Evolutionary conservation across 805 yeast species (phyloP).

Genomic region (Metschnikowia lunata): DNA sequence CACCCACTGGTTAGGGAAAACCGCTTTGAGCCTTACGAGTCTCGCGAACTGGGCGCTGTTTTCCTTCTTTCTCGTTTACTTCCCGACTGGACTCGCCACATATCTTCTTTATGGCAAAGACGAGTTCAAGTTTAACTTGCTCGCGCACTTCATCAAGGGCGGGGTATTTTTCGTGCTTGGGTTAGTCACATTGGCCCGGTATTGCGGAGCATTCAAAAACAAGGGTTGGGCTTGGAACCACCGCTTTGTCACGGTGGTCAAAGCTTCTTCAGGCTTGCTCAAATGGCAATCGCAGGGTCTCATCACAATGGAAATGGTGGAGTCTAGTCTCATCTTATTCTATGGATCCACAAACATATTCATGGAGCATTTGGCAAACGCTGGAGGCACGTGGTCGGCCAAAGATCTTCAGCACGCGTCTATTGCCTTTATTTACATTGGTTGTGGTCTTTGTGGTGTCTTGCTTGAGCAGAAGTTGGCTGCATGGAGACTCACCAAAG

Average conservation of each 20-base stretch:
- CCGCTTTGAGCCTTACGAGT: constrained; percentile 12
- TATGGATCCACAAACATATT: constrained; percentile 90
- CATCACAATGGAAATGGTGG: constrained; percentile 81
- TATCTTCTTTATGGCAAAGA: constrained; percentile 70
- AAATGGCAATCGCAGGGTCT: constrained; percentile 41
- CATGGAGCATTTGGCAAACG: constrained; percentile 68
- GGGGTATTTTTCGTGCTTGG: constrained; percentile 82
- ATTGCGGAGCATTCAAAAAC: constrained; percentile 72
- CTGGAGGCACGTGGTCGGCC: constrained; percentile 82
- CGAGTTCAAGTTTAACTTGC: constrained; percentile 62
- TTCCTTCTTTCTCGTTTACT: constrained; percentile 52
- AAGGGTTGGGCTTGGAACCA: constrained; percentile 92
- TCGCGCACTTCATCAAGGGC: constrained; percentile 96
- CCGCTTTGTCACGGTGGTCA: constrained; percentile 17
- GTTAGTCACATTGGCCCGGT: constrained; percentile 74
- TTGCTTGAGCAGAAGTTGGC: constrained; percentile 66
- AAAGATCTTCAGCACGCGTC: constrained; percentile 88
- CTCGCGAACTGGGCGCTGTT: constrained; percentile 61
- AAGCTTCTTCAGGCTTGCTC: constrained; percentile 28
- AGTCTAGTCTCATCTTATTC: constrained; percentile 72
- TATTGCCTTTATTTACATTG: constrained; percentile 86
- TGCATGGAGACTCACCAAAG: constrained; percentile 53
- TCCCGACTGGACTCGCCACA: constrained; percentile 60
- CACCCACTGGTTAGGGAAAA: constrained; percentile 20
- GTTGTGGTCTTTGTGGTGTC: constrained; percentile 89